Percentiles rank a stretch among this genome's conserved stretches.
Evolutionary conservation across 345 rosid genomes (phyloP).

Genomic region (Trapa incisa): DNA sequence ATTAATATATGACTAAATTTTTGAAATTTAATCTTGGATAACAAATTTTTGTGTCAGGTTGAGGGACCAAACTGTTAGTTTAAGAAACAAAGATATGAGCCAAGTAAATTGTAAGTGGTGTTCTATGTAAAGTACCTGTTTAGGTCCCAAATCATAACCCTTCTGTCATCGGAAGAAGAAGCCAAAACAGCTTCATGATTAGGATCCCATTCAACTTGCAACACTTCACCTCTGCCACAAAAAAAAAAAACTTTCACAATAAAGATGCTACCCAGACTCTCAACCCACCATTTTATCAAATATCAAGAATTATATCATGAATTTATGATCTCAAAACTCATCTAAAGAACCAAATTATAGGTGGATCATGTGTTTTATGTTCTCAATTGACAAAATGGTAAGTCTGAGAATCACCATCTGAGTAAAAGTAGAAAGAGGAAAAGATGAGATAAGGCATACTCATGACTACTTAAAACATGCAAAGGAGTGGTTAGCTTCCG

Average conservation of each 20-base stretch:
- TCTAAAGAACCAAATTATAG: too few species aligned
- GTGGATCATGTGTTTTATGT: too few species aligned
- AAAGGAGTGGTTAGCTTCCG: slow-evolving; percentile 57
- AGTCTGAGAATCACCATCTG: too few species aligned
- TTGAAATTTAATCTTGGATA: too few species aligned
- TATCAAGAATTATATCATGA: too few species aligned
- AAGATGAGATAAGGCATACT: slow-evolving; percentile 26
- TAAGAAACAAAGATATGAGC: neutral
- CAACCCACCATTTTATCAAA: too few species aligned
- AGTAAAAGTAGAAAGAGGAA: neutral
- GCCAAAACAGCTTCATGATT: slow-evolving; percentile 87
- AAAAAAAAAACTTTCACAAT: slow-evolving; percentile 9
- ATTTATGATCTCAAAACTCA: too few species aligned
- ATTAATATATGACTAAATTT: too few species aligned
- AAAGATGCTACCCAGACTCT: neutral
- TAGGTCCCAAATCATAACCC: slow-evolving; percentile 89
- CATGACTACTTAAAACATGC: slow-evolving; percentile 64
- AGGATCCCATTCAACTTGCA: slow-evolving; percentile 98
- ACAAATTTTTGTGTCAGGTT: too few species aligned
- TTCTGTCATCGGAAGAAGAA: slow-evolving; percentile 87
- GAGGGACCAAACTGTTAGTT: too few species aligned
- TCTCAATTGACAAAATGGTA: too few species aligned
- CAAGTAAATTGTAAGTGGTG: neutral
- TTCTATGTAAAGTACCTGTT: slow-evolving; percentile 45
- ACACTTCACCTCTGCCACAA: slow-evolving; percentile 67